Conservation (phyloP, 352 stramenopile genomes). For the Pythium rishiriense region DNA sequence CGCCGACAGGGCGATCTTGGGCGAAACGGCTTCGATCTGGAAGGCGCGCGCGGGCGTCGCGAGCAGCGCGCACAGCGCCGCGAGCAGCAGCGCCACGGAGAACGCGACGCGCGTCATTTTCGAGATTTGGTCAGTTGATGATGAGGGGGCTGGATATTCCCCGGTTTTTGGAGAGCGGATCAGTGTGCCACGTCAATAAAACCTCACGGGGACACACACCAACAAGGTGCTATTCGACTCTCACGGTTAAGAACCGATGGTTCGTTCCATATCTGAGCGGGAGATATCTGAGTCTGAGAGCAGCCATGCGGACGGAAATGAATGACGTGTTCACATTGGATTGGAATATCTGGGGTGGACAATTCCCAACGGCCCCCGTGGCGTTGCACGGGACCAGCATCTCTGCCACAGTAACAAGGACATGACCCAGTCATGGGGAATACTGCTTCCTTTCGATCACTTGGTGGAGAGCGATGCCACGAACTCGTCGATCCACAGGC, state of each 20-base stretch:
- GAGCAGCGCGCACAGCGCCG: conserved; percentile 21
- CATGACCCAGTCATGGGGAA: not conserved
- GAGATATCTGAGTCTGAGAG: conserved; percentile 2
- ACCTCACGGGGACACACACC: not conserved
- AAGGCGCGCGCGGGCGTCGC: conserved; percentile 25
- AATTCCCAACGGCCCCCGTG: too few relatives aligned
- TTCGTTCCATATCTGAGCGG: not conserved
- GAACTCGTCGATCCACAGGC: conserved; percentile 83
- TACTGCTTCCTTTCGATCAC: not conserved
- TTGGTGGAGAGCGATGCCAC: conserved; percentile 19
- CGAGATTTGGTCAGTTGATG: not conserved
- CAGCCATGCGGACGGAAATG: not conserved
- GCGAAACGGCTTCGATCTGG: conserved; percentile 40
- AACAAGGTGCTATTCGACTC: not conserved
- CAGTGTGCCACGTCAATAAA: conserved; percentile 14
- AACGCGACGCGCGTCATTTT: conserved; percentile 32
- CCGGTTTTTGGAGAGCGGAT: conserved; percentile 9
- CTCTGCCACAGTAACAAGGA: not conserved
- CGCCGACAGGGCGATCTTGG: conserved; percentile 45
- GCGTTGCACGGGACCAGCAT: too few relatives aligned
- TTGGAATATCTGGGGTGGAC: too few relatives aligned
- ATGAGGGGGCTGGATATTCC: not conserved
- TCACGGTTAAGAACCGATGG: not conserved
- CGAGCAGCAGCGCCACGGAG: conserved; percentile 21
- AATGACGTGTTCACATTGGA: too few relatives aligned